Conservation (phyloP, 2,329 filamentous ascomycete species). For the Cadophora gregata region DNA sequence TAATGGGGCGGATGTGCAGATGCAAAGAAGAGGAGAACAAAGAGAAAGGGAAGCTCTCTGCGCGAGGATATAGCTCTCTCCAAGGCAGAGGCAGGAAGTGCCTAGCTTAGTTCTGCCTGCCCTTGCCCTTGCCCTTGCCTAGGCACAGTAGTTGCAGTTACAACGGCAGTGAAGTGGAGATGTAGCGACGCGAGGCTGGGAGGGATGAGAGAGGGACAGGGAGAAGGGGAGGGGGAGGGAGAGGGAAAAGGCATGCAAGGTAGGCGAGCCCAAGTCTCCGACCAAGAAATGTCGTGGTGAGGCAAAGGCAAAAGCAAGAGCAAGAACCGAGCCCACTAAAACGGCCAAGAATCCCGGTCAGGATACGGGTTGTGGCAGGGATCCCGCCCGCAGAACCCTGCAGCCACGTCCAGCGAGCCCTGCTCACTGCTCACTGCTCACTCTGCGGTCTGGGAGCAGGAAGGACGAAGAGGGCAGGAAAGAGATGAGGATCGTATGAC, state of each 20-base stretch:
- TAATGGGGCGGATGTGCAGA: slow-evolving; percentile 1
- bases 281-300: not conserved
- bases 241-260: not conserved
- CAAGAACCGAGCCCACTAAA: not conserved
- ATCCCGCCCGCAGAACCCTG: not conserved
- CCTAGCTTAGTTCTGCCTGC: not conserved
- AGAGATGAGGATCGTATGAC: not conserved
- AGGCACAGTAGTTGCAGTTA: not conserved
- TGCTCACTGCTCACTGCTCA: not conserved
- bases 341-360: not conserved
- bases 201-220: not conserved
- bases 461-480: not conserved
- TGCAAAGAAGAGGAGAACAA: slow-evolving; percentile 4
- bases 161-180: not conserved
- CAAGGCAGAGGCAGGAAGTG: not conserved
- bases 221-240: not conserved
- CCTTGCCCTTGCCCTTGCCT: not conserved
- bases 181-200: not conserved
- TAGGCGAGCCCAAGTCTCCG: not conserved
- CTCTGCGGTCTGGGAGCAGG: not conserved
- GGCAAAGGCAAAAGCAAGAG: no score
- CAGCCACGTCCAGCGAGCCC: not conserved
- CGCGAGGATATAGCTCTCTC: not conserved
- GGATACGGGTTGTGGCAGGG: not conserved
- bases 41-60: not conserved